Evolutionary conservation across 345 rosid genomes (phyloP), one percentile per base, ranked within the genome.

Genomic region (Acer negundo): DNA sequence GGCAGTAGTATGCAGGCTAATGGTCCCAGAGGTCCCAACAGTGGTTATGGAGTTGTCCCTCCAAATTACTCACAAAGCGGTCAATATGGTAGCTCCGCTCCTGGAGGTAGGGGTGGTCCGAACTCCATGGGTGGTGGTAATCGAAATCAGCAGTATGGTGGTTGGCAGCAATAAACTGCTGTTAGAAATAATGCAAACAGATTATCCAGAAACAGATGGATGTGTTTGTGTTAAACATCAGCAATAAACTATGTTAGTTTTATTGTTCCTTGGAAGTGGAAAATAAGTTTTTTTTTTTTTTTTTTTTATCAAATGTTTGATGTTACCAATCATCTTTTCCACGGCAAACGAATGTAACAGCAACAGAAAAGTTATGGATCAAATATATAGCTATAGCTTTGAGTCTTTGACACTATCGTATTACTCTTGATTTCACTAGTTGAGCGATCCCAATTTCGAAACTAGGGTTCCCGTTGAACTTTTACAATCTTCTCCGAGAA

Each of bases 51-150:
- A 49, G 94, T 82, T 61, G 93, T 87, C 55, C 90, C 90, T 70
- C 91, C 94, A 31, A 92, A 88, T 79, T 89, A 91, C 77, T 77
- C 91, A 67, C 98, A 84, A 78, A 89, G 91, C 51, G 92, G 92
- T 70, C 89, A 91, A 40, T 88, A 93, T 69, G 88, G 94, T 28
- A 85, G 93, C 59, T 88, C 95, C 28, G 87, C 88, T 5, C 77
- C 91, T 79, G 97, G 92, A 28, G 63, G 63, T 10, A 90, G 96
- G 12, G 92, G 97, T 76, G 38, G 38, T 4, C 92, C 92, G 55
- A 89, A 90, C 87, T 81, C 86, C 87, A 91, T 89, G 90, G 93
- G 94, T 46, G 88, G 92, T 67, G 88, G 87, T 84, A 92, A 97
- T 69, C 91, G 98, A 72, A 91, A 89, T 81, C 93, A 93, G 78